phyloP scores from a whole-genome alignment of 371 early-diverging fungal species.

The Mucor indicus region DNA sequence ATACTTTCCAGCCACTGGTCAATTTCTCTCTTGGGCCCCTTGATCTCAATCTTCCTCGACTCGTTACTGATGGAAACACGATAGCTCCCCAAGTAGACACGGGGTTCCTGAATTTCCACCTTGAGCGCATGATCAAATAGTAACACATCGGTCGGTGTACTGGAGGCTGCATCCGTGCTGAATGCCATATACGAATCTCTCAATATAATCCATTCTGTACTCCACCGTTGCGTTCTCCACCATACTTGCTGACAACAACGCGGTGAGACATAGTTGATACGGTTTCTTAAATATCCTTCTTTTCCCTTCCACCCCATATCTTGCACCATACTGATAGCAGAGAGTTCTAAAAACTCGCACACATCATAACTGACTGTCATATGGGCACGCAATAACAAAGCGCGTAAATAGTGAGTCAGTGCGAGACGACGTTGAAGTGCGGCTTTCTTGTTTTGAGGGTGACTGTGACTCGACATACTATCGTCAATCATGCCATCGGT shows the following conservation, averaged over 20 bases:
- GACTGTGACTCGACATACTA: neutral
- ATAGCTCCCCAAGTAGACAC: constrained; percentile 27
- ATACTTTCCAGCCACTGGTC: constrained; percentile 67
- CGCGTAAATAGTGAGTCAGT: constrained; percentile 61
- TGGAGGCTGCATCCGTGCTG: constrained; percentile 46
- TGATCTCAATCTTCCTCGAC: constrained; percentile 64
- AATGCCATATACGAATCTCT: constrained; percentile 76
- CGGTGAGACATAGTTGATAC: constrained; percentile 40
- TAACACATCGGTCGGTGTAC: constrained; percentile 67
- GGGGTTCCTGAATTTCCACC: constrained; percentile 26
- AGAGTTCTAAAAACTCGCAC: constrained; percentile 81
- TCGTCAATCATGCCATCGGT: neutral
- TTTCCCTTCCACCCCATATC: constrained; percentile 88
- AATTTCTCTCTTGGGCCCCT: constrained; percentile 60
- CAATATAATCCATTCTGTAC: constrained; percentile 70
- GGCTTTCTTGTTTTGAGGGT: neutral
- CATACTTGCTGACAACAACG: constrained; percentile 41
- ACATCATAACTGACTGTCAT: constrained; percentile 67
- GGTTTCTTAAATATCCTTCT: constrained; percentile 70
- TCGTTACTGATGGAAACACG: constrained; percentile 53
- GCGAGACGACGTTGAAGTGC: constrained; percentile 39
- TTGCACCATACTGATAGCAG: constrained; percentile 68
- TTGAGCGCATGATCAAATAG: constrained; percentile 66
- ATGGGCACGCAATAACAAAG: constrained; percentile 58
- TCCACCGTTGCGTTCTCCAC: constrained; percentile 46